Evolutionary conservation across 345 rosid genomes (phyloP), one percentile per base, ranked within the genome.

Genomic region (Populus euphratica): DNA sequence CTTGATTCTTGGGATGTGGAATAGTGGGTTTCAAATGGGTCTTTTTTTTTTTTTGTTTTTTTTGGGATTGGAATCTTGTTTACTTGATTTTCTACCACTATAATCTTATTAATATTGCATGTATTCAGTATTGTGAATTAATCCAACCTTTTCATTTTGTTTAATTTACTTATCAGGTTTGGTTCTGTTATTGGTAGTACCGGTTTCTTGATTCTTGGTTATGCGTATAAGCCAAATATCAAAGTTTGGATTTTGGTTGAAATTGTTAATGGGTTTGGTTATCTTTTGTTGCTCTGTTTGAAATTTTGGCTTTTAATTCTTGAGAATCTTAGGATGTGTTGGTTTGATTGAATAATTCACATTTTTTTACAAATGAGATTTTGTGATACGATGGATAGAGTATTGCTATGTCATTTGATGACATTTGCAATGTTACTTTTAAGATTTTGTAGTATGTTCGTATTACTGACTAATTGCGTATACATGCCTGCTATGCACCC

Each of bases 1-100:
- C 72, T 59, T 56, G 68, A 59, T 69, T 69, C n/a, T 41, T 59
- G 20, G 50, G 67, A 39, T 59, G 16, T 18, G 23, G 16, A 5
- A 27, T 64, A 36, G 49, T 25, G 33, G 14, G 39, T 77, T 25
- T 38, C 62, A 43, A 56, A 67, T 78, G 65, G 70, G 44, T 75
- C 61, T 31, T 27, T 27, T 27, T 27, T 27, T 27, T 27, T 27
- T 27, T 27, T 27, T 29, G 54, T 9, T 12, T 61, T 9, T 31
- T 39, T 20, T 70, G 50, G 62, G 13, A 49, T 66, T 49, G 63
- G 63, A 61, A 41, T 63, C 12, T 20, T 63, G n/a, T 29, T 63
- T 6, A n/a, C 63, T 66, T 31, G 44, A 36, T 23, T 20, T 69
- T 33, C 25, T 31, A 3, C 6, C 43, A 12, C 11, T 27, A 11